phyloP scores from a whole-genome alignment of 352 stramenopile genomes.

The Phytophthora nicotianae region DNA sequence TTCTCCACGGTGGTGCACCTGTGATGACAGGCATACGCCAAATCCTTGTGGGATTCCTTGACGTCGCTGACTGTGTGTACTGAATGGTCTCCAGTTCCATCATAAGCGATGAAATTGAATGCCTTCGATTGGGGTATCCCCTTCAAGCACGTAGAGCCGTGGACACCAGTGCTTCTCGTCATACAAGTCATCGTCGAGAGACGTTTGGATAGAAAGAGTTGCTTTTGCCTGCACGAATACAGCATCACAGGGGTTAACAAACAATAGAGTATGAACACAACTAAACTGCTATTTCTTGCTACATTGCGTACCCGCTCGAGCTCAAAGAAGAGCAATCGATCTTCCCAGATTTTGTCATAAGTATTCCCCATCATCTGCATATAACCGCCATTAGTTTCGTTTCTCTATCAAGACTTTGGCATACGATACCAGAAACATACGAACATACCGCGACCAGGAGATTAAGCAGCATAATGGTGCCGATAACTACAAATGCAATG shows the following conservation, averaged over 20 bases:
- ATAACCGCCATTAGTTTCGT: not conserved
- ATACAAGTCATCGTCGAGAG: conserved; percentile 70
- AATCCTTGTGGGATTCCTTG: conserved; percentile 94
- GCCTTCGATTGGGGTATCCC: conserved; percentile 76
- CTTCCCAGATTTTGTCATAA: conserved; percentile 88
- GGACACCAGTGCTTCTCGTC: conserved; percentile 78
- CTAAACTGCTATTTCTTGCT: not conserved
- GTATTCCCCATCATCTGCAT: conserved; percentile 83
- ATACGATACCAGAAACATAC: not conserved
- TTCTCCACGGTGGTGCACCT: conserved; percentile 90
- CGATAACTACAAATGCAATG: conserved; percentile 72
- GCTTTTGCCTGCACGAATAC: conserved; percentile 56
- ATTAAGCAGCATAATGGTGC: conserved; percentile 86
- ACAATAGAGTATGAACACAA: conserved; percentile 11
- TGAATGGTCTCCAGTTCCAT: conserved; percentile 4
- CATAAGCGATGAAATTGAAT: conserved; percentile 80
- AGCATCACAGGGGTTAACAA: conserved; percentile 12
- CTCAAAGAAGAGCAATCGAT: conserved; percentile 81
- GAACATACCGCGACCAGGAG: conserved; percentile 67
- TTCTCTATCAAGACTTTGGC: not conserved
- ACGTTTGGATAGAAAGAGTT: conserved; percentile 75
- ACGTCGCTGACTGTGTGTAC: conserved; percentile 67
- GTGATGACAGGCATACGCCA: conserved; percentile 85
- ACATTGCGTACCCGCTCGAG: conserved; percentile 61
- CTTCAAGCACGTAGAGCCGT: conserved; percentile 75